phyloP scores from a whole-genome alignment of 73 alveolate species.

The Paraurostyla sp. region DNA sequence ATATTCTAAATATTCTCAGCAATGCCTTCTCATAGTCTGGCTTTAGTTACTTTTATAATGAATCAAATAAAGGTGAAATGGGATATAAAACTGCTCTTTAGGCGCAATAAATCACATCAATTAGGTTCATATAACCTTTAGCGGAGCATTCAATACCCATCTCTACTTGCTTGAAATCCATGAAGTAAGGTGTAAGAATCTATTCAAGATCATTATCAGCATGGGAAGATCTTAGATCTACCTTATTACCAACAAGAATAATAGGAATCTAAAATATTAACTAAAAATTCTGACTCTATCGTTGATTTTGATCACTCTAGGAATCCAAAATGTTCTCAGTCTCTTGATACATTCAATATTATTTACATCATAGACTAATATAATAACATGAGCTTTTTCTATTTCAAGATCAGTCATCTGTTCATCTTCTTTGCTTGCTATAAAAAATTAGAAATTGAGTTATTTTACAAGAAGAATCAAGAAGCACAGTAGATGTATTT shows the following conservation, averaged over 20 bases:
- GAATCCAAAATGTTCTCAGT: constrained; percentile 74
- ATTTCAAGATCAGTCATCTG: constrained; percentile 65
- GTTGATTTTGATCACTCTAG: constrained; percentile 52
- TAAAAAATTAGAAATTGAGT: neutral
- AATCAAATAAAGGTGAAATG: constrained; percentile 75
- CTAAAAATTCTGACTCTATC: constrained; percentile 20
- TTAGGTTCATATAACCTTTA: constrained; percentile 62
- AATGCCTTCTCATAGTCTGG: constrained; percentile 78
- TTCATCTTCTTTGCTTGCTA: constrained; percentile 65
- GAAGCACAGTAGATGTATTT: constrained; percentile 62
- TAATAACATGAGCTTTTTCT: constrained; percentile 69
- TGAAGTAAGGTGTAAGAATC: constrained; percentile 63
- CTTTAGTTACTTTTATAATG: constrained; percentile 64
- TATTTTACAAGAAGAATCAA: constrained; percentile 60
- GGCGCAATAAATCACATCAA: constrained; percentile 77
- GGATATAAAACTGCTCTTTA: constrained; percentile 82
- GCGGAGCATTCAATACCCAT: constrained; percentile 84
- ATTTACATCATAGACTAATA: constrained; percentile 76
- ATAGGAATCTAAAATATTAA: constrained; percentile 37
- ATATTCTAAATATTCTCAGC: constrained; percentile 73
- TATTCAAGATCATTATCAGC: constrained; percentile 61
- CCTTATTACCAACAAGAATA: constrained; percentile 80
- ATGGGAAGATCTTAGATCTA: constrained; percentile 67
- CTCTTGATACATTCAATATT: constrained; percentile 55
- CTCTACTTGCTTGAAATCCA: constrained; percentile 73